Conservation (phyloP, 1,139 yeast species). For the Williopsis jadinii region DNA sequence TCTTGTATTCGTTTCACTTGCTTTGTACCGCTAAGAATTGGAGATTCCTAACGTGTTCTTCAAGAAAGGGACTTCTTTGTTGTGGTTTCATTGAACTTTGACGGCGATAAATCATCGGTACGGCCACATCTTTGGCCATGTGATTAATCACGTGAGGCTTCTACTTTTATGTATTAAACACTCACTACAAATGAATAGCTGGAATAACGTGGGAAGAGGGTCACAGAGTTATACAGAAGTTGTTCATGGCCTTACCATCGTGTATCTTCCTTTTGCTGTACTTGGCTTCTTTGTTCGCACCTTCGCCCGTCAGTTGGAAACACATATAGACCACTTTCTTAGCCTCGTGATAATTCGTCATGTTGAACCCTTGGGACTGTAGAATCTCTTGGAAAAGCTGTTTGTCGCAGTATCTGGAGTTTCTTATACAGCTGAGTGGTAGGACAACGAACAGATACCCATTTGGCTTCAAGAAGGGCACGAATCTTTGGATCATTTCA, state of each 20-base stretch:
- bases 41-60: no score
- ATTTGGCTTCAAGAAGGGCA: conserved; percentile 43
- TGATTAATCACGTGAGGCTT: no score
- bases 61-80: no score
- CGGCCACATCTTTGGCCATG: no score
- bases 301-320: conserved; percentile 40
- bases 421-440: conserved; percentile 79
- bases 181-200: no score
- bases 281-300: conserved; percentile 2
- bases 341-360: conserved; percentile 47
- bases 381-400: conserved; percentile 37
- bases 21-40: no score
- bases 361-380: conserved; percentile 50
- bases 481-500: conserved; percentile 60
- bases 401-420: conserved; percentile 70
- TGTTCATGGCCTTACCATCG: conserved; percentile 52
- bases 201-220: no score
- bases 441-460: conserved; percentile 53
- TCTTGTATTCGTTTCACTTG: no score
- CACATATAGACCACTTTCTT: conserved; percentile 77
- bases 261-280: conserved; percentile 41
- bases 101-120: no score
- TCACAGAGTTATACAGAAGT: conserved; percentile 42
- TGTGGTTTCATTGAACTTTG: no score
- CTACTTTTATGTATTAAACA: no score